These are phyloP conservation scores for Isochrysis galbana DNA, from an alignment of 78 protist species.

Conservation along the genomic window DNA sequence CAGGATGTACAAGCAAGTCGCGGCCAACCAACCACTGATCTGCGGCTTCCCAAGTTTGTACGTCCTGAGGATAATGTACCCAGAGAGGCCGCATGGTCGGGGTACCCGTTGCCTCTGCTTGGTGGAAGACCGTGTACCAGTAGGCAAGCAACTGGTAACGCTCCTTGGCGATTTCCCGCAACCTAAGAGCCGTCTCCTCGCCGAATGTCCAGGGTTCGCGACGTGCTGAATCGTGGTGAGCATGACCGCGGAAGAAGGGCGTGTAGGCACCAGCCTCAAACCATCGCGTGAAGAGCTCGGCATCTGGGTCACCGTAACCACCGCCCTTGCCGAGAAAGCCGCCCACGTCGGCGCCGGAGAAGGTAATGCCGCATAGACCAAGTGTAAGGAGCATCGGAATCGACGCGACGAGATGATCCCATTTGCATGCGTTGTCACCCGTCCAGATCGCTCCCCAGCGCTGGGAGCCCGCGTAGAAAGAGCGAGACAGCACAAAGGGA, in stretches of 20 bases:
- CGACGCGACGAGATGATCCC: slow-evolving; percentile 85
- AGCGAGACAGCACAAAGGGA: slow-evolving; percentile 96
- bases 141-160: slow-evolving; percentile 90
- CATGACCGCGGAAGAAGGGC: slow-evolving; percentile 99
- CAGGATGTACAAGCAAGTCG: slow-evolving; percentile 69
- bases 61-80: slow-evolving; percentile 71
- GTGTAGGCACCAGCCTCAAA: slow-evolving; percentile 90
- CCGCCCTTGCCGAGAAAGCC: slow-evolving; percentile 68
- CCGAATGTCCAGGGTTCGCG: slow-evolving; percentile 97
- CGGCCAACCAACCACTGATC: slow-evolving; percentile 69
- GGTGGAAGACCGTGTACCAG: slow-evolving; percentile 78
- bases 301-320: slow-evolving; percentile 92
- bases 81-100: slow-evolving; percentile 82
- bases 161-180: slow-evolving; percentile 65
- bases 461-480: slow-evolving; percentile 96
- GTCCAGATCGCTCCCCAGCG: slow-evolving; percentile 97
- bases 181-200: slow-evolving; percentile 49
- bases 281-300: slow-evolving; percentile 94
- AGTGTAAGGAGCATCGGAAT: slow-evolving; percentile 88
- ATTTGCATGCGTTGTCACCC: slow-evolving; percentile 96
- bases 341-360: slow-evolving; percentile 95
- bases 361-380: slow-evolving; percentile 84
- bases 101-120: slow-evolving; percentile 65
- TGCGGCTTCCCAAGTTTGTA: background rate
- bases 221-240: slow-evolving; percentile 90